Base-by-base conservation (phyloP, 257 asterid species). In the Coffea eugenioides region DNA sequence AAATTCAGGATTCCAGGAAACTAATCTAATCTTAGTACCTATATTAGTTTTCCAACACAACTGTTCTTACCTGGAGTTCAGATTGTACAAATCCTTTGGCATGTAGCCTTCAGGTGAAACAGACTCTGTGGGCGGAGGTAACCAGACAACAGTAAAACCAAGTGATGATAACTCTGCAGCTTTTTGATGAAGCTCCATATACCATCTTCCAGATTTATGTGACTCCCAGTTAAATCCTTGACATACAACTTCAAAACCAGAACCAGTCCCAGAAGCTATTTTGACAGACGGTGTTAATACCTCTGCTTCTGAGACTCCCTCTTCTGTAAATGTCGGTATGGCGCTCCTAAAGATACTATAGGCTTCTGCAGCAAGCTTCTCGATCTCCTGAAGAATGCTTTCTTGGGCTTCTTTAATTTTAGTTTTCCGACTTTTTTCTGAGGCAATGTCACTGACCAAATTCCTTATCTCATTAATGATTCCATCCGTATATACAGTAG, bases 171-270 rank as follows among this genome's bases (percentile, higher is more conserved):
- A 84, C 82, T 92, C 88, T 8, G 87, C 84, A 85, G 93, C 97
- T 83, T 86, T 91, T 59, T 89, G 93, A 31, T 87, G 85, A 80
- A 95, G 92, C 84, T 95, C 94, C 86, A 76, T 54, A 82, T 95
- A 95, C 98, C 98, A 95, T 54, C 88, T 88, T 85, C 99, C 97
- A 59, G 97, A 89, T 85, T 93, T 95, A 79, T 95, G 95, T 43
- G 99, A 95, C 83, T 93, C 99, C 99, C 99, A 93, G 71, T 95
- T 95, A 82, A 95, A 95, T 34, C 98, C 98, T 88, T 95, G 99
- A 87, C 97, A 92, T 76, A 95, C 70, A 82, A 95, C 89, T 84
- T 95, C 99, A 84, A 49, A 86, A 77, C 99, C 99, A 43, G 97
- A 82, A 79, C 98, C 99, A 61, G 97, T 95, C 77, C 97, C 99